Conservation (phyloP, 441 rosid species). For the Dalechampia spathulata region DNA sequence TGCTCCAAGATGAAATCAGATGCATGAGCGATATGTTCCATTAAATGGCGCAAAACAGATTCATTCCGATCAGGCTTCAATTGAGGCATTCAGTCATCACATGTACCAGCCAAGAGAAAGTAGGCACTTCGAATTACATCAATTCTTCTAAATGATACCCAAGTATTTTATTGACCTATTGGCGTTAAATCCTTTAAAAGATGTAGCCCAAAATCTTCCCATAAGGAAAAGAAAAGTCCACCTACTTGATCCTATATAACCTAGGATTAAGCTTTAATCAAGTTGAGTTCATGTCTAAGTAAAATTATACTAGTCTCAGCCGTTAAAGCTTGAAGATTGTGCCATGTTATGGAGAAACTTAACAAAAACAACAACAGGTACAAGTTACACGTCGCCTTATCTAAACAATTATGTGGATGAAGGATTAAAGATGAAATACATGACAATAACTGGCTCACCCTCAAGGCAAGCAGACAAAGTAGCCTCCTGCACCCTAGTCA, state of each 20-base stretch:
- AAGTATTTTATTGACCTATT: neutral
- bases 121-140: neutral
- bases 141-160: neutral
- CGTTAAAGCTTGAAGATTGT: neutral
- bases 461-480: conserved; percentile 66
- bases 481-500: conserved; percentile 90
- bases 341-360: neutral
- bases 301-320: neutral
- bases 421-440: conserved; percentile 2
- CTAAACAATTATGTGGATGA: too few species aligned
- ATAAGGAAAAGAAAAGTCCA: too few species aligned
- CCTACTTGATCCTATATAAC: too few species aligned
- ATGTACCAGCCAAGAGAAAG: neutral
- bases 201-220: too few species aligned
- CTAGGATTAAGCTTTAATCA: too few species aligned
- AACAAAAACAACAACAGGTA: neutral
- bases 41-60: neutral
- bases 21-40: conserved; percentile 3
- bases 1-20: conserved; percentile 35
- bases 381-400: too few species aligned
- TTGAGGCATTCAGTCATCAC: neutral
- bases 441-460: conserved; percentile 33
- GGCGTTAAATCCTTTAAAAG: too few species aligned
- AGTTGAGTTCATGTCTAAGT: too few species aligned
- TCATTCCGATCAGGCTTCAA: neutral